Evolutionary conservation across 78 protist species (phyloP), one percentile per base, ranked within the genome.

Genomic region (Corallochytrium limacisporum): DNA sequence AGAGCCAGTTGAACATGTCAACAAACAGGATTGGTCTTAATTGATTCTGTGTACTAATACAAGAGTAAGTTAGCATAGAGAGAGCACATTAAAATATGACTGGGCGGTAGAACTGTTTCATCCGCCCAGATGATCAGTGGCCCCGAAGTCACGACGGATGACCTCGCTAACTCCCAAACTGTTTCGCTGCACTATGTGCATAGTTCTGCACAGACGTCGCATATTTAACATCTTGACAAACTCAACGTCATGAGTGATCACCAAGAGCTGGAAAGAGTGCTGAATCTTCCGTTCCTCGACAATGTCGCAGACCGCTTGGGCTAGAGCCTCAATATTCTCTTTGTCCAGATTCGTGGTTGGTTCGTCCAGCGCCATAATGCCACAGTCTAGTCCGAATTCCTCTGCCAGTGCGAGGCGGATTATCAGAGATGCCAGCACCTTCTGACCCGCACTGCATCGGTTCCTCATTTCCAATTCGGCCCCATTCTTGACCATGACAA

Each of bases 261-360:
- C 72, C 28, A 97, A 28, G 24, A 97, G 77, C 89, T 95, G 99
- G 55, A 97, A 94, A 73, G 79, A 82, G 42, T 15, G 4, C 53
- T 81, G 92, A 35, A 28, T 28, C 53, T 60, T 24, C 16, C 96
- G 82, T 31, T 38, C 15, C 38, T 61, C 47, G 40, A 91, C 73
- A 13, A 90, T 65, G 12, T 83, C 65, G 57, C 0, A 39, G 53
- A 44, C 20, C 5, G 88, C 65, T 6, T 53, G 29, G 1, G 98
- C 98, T 24, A 93, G 83, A 16, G 69, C 40, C 46, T 83, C 84
- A 6, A 78, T 83, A 71, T 97, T 93, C 28, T 77, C 79, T 3
- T 59, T 12, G 62, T 98, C 99, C 15, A 98, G 82, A 57, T 98
- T 89, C 0, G 99, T 87, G 16, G 99, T 94, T 15, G 99, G 99